Evolutionary conservation across 1,139 yeast species (phyloP).

Genomic region (Yamadazyma epiphylla): DNA sequence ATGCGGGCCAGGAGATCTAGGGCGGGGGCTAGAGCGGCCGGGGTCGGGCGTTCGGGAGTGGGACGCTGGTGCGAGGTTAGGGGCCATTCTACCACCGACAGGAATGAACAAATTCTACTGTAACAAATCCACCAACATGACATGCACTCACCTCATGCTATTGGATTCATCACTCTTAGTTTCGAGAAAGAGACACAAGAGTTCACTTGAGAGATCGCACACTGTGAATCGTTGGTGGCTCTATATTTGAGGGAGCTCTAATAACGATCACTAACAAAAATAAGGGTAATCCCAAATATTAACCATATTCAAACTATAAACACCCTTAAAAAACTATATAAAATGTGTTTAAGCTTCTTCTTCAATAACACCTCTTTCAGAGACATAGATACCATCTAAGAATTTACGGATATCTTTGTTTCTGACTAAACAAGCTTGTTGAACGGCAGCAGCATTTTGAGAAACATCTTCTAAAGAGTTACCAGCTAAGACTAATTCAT

Average conservation of each 20-base stretch:
- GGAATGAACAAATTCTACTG: too few relatives aligned
- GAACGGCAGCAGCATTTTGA: conserved; percentile 97
- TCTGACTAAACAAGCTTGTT: conserved; percentile 98
- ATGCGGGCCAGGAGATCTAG: too few relatives aligned
- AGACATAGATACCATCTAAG: conserved; percentile 99
- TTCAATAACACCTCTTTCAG: conserved; percentile 87
- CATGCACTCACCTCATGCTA: too few relatives aligned
- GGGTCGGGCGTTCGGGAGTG: too few relatives aligned
- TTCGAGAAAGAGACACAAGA: too few relatives aligned
- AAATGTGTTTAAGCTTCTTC: conserved; percentile 47
- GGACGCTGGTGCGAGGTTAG: too few relatives aligned
- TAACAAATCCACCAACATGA: too few relatives aligned
- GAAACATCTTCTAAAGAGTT: conserved; percentile 98
- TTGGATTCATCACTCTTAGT: too few relatives aligned
- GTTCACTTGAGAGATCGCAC: conserved; percentile 31
- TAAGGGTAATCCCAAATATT: conserved; percentile 35
- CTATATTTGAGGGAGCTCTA: conserved; percentile 49
- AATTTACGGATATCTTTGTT: conserved; percentile 99
- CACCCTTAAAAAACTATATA: conserved; percentile 18
- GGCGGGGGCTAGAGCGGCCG: too few relatives aligned
- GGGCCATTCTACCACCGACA: too few relatives aligned
- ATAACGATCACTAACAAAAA: conserved; percentile 43
- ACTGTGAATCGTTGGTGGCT: conserved; percentile 40
- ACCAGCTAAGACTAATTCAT: conserved; percentile 88
- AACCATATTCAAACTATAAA: conserved; percentile 30